phyloP scores from a whole-genome alignment of 441 rosid species.

The Breynia disticha region DNA sequence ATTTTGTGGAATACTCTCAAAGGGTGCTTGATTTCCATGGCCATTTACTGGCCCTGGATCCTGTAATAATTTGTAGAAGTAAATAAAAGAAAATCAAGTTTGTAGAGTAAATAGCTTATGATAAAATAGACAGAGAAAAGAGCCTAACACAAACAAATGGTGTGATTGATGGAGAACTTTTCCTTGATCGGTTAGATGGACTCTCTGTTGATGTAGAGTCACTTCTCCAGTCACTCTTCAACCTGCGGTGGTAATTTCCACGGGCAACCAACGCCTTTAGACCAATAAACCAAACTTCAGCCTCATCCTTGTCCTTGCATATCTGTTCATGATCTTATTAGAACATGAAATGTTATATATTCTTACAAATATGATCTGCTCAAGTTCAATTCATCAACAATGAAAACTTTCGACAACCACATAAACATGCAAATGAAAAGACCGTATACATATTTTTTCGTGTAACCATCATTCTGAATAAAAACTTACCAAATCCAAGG shows the following conservation, averaged over 20 bases:
- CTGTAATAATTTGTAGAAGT: conserved; percentile 17
- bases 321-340: conserved; percentile 31
- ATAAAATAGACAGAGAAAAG: conserved; percentile 12
- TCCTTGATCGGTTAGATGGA: conserved; percentile 31
- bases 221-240: conserved; percentile 41
- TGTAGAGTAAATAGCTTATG: not conserved
- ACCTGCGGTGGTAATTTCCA: conserved; percentile 29
- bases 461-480: conserved; percentile 1
- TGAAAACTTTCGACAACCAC: too few relatives aligned
- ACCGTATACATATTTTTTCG: too few relatives aligned
- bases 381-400: too few relatives aligned
- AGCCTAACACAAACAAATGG: conserved; percentile 38
- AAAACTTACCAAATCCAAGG: conserved; percentile 76
- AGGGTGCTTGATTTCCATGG: conserved; percentile 31
- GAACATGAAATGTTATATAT: conserved; percentile 1
- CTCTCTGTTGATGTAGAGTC: conserved; percentile 38
- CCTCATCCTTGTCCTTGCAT: conserved; percentile 97
- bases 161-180: conserved; percentile 31
- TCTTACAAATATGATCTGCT: too few relatives aligned
- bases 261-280: conserved; percentile 53
- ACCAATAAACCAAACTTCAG: conserved; percentile 86
- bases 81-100: conserved; percentile 7
- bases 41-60: conserved; percentile 33
- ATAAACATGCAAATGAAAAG: too few relatives aligned
- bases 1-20: conserved; percentile 31